Percentiles rank a stretch among this genome's conserved stretches.
phyloP scores from a whole-genome alignment of 1,139 yeast genomes.

The Kodamaea ohmeri region DNA sequence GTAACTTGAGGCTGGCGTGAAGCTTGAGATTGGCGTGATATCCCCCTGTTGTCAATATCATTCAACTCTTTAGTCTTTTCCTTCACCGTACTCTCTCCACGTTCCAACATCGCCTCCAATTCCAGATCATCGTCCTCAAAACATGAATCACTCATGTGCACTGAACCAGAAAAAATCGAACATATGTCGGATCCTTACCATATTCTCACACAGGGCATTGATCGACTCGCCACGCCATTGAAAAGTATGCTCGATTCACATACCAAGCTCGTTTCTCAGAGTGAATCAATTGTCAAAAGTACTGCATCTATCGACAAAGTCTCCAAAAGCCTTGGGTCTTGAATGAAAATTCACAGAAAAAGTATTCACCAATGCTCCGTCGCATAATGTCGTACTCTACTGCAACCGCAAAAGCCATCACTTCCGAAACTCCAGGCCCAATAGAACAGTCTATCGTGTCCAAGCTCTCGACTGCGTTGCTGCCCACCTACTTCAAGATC shows the following conservation, averaged over 20 bases:
- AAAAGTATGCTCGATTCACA: slow-evolving; percentile 25
- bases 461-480: slow-evolving; percentile 46
- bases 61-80: too few relatives aligned
- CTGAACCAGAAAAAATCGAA: neutral
- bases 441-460: slow-evolving; percentile 48
- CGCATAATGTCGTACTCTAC: slow-evolving; percentile 11
- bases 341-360: neutral
- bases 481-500: slow-evolving; percentile 54
- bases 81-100: neutral
- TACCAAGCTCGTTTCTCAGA: slow-evolving; percentile 27
- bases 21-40: too few relatives aligned
- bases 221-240: slow-evolving; percentile 24
- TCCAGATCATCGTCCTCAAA: slow-evolving; percentile 15
- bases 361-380: slow-evolving; percentile 8
- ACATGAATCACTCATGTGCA: slow-evolving; percentile 12
- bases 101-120: slow-evolving; percentile 8
- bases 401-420: slow-evolving; percentile 9
- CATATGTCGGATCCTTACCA: slow-evolving; percentile 5
- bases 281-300: slow-evolving; percentile 24
- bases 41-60: too few relatives aligned
- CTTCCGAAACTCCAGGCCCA: slow-evolving; percentile 40
- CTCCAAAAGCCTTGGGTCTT: neutral
- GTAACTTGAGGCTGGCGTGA: too few relatives aligned
- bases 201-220: slow-evolving; percentile 6
- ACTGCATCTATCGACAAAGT: slow-evolving; percentile 18